Evolutionary conservation across 2,329 filamentous ascomycete species (phyloP), one percentile per base, ranked within the genome.

Genomic region (Ambrosiella xylebori): DNA sequence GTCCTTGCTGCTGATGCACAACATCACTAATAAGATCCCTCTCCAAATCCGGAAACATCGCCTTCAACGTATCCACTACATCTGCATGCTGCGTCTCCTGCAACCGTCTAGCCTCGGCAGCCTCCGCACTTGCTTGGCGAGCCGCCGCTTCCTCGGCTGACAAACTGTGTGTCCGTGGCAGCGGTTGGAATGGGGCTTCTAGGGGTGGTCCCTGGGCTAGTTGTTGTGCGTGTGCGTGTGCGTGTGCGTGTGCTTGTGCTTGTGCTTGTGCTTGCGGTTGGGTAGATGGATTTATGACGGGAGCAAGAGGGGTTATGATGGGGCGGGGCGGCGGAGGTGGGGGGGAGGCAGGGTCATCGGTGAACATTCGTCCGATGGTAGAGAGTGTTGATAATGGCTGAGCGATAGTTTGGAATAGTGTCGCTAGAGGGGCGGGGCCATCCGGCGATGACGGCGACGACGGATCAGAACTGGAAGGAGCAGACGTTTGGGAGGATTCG

Each of bases 11-110:
- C 73, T 94, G 82, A 68, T 91, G 83, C 35, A 98, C 93, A 45
- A 98, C 93, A 71, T 98, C 93, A 65, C 90, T 90, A 67, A 98
- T 97, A 41, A 98, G 79, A 54, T 98, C 94, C 65, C 82, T 81
- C 69, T 98, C 93, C 55, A 98, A 74, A 66, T 94, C 89, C 0
- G 93, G 93, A 68, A 98, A 98, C 93, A 98, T 98, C 64, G 88
- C 86, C 53, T 88, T 84, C 59, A 98, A 73, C 40, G 93, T 97
- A 71, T 97, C 93, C 2, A 97, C 91, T 7, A 98, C 83, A 64
- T 89, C 91, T 57, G 81, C 76, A 70, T 97, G 90, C 74, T 98
- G 93, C 58, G 85, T 84, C 40, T 82, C 77, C 64, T 93, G 83
- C 61, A 97, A 81, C 13, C 86, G 77, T 63, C 89, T 81, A 7